These are phyloP conservation scores for Xylogone sp. DNA, from an alignment of 2,329 filamentous ascomycete species.

Conservation along the genomic window DNA sequence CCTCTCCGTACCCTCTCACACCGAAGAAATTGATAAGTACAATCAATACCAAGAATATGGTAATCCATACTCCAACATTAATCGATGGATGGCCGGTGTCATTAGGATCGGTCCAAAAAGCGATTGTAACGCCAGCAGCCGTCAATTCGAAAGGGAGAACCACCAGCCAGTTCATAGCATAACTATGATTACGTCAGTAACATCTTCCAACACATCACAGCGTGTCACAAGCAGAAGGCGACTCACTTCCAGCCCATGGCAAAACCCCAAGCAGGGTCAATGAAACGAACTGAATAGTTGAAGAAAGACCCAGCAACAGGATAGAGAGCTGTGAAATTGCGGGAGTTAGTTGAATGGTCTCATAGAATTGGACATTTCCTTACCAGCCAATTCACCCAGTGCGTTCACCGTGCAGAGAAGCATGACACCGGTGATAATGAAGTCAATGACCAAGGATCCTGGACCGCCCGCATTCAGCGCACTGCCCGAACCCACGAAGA, in stretches of 20 bases:
- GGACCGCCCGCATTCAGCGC: conserved; percentile 36
- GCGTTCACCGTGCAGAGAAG: conserved; percentile 87
- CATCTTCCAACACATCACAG: neutral
- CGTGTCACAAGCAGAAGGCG: neutral
- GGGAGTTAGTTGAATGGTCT: no score
- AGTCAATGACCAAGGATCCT: conserved; percentile 7
- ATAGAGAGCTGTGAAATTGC: conserved; percentile 86
- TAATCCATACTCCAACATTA: conserved; percentile 51
- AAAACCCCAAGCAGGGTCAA: conserved; percentile 89
- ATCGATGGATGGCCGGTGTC: conserved; percentile 32
- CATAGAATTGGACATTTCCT: neutral
- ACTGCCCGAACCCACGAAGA: conserved; percentile 44
- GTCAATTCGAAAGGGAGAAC: conserved; percentile 80
- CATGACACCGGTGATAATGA: conserved; percentile 70
- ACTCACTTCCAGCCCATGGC: conserved; percentile 85
- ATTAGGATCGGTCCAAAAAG: conserved; percentile 67
- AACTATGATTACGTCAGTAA: conserved; percentile 47
- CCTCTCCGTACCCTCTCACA: conserved; percentile 26
- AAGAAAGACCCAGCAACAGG: conserved; percentile 88
- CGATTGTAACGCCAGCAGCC: conserved; percentile 74
- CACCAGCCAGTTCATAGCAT: conserved; percentile 79
- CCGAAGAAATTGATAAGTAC: conserved; percentile 51
- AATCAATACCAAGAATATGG: conserved; percentile 51
- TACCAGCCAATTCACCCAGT: conserved; percentile 71
- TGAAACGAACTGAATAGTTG: conserved; percentile 84